Conservation (phyloP, 306 rosid species). For the Astragalus membranaceus region DNA sequence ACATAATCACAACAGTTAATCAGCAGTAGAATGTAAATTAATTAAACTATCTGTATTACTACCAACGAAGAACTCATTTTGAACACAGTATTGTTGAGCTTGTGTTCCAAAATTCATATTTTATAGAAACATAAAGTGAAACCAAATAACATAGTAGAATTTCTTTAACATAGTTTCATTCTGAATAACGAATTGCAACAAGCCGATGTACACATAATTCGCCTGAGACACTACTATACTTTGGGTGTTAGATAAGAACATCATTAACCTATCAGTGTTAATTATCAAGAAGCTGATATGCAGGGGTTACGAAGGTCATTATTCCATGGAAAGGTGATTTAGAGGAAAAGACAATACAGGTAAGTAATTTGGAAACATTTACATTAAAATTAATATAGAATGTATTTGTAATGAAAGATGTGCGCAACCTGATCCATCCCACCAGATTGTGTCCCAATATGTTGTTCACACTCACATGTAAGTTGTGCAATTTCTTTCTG, state of each 20-base stretch:
- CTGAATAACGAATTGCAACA: background rate
- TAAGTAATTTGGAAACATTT: background rate
- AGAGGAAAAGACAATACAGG: background rate
- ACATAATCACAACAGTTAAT: too few relatives aligned
- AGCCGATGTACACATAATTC: background rate
- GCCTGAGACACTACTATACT: background rate
- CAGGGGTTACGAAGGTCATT: background rate
- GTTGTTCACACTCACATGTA: too few relatives aligned
- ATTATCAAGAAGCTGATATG: background rate
- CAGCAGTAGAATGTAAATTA: too few relatives aligned
- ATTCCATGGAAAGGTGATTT: background rate
- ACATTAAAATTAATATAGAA: slow-evolving; percentile 10
- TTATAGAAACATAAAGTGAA: background rate
- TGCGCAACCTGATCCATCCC: slow-evolving; percentile 93
- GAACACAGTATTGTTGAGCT: background rate
- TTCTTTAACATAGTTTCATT: background rate
- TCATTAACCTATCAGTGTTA: background rate
- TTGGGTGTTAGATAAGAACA: background rate
- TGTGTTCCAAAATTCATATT: background rate
- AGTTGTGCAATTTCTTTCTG: too few relatives aligned
- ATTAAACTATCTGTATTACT: too few relatives aligned
- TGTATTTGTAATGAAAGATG: background rate
- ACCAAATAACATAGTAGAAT: background rate
- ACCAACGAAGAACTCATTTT: too few relatives aligned
- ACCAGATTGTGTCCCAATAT: too few relatives aligned